Evolutionary conservation across 805 yeast species (phyloP), one percentile per base, ranked within the genome.

Genomic region (Saccharomycopsis malanga): DNA sequence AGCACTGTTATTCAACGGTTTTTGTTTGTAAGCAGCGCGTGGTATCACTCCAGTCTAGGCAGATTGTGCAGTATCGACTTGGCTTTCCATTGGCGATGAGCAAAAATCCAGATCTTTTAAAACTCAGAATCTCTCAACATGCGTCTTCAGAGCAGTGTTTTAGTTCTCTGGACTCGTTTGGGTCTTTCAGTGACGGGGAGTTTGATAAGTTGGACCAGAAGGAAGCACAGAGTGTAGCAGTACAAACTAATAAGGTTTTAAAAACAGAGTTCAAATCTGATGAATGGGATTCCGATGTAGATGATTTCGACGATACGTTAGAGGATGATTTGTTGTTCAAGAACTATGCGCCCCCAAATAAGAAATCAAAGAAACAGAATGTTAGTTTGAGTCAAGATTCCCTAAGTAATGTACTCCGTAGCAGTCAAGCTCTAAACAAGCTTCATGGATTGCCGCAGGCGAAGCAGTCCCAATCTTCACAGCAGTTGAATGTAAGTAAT

Each of bases 241-340:
- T n/a, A 39, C n/a, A 17, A 10, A 15, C 12, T 14, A 34, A 6
- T 34, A 10, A 34, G 6, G 6, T 12, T 12, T 27, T 27, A 7
- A 12, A 27, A 27, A 12, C 30, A 7, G 12, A 27, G 30, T 9
- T 9, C 30, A 27, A 7, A 27, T n/a, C 39, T 34, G 10, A 5
- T 15, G 35, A 37, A n/a, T 36, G 36, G 37, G 15, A 12, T 10
- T 24, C 36, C 5, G 46, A 36, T 18, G 27, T 10, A 17, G 44
- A 39, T 7, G 48, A 42, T 17, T 42, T 42, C 22, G 39, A 42
- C 24, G 45, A 45, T 14, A 39, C 36, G 21, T 34, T 44, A 7
- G 48, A 43, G 27, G 46, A 43, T n/a, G n/a, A 14, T 5, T 15
- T 39, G 17, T 17, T 7, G 10, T 25, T 4, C 32, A 5, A 18